Conservation (phyloP, 805 yeast genomes). For the Schizosaccharomyces osmophilus region DNA sequence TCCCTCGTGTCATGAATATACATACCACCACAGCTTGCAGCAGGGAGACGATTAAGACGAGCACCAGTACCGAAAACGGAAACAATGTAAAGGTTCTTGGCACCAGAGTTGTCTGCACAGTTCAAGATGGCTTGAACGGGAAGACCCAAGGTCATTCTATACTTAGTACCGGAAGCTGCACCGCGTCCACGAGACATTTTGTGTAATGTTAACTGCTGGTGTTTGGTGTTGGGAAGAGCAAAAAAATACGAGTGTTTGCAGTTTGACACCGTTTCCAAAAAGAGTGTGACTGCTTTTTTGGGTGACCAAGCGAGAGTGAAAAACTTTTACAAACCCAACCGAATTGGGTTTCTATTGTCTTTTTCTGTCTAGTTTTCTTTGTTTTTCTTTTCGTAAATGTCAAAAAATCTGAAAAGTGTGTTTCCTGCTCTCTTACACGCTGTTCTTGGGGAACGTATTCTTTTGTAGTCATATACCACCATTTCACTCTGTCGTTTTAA, state of each 20-base stretch:
- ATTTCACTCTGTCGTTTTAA: no score
- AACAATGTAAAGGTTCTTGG: slow-evolving; percentile 93
- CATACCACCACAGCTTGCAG: slow-evolving; percentile 99
- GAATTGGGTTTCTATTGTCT: no score
- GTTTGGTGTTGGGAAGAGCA: background rate
- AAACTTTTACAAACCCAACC: no score
- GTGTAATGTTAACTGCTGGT: background rate
- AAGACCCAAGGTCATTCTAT: slow-evolving; percentile 98
- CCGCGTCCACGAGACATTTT: slow-evolving; percentile 3
- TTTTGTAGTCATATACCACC: no score
- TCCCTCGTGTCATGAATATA: background rate
- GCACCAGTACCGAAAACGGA: slow-evolving; percentile 99
- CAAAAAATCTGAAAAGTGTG: no score
- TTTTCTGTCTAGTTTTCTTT: no score
- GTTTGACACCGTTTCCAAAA: background rate
- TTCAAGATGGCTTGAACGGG: slow-evolving; percentile 99
- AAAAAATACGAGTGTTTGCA: background rate
- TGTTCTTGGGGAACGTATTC: no score
- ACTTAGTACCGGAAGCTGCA: slow-evolving; percentile 98
- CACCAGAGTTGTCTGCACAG: slow-evolving; percentile 99
- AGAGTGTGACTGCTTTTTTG: background rate
- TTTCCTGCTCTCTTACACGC: no score
- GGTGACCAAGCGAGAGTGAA: background rate
- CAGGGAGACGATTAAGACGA: slow-evolving; percentile 99
- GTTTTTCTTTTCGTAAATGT: no score